Evolutionary conservation across 2,329 filamentous ascomycete species (phyloP).

Genomic region (Plenodomus biglobosus): DNA sequence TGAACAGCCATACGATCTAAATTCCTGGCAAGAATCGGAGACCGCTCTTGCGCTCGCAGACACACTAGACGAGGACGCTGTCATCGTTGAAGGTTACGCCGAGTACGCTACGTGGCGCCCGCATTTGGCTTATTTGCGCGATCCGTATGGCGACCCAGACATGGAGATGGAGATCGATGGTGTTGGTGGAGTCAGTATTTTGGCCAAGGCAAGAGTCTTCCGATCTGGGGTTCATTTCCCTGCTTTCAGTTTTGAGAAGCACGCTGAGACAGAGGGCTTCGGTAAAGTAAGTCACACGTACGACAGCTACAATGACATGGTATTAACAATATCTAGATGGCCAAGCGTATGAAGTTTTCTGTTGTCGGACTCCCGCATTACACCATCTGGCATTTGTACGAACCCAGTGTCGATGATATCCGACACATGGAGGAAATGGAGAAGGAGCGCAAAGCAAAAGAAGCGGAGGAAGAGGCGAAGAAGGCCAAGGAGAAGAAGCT

Average conservation of each 20-base stretch:
- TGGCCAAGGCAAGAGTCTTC: slow-evolving; percentile 95
- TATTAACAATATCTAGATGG: slow-evolving; percentile 68
- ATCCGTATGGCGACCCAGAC: slow-evolving; percentile 95
- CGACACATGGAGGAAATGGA: slow-evolving; percentile 99
- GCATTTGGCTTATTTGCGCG: slow-evolving; percentile 92
- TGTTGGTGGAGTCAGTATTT: slow-evolving; percentile 93
- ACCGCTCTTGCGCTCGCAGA: slow-evolving; percentile 92
- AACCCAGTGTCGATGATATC: slow-evolving; percentile 96
- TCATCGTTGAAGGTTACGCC: slow-evolving; percentile 98
- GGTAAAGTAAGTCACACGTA: slow-evolving; percentile 71
- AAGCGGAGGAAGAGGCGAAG: slow-evolving; percentile 76
- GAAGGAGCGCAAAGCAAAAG: slow-evolving; percentile 74
- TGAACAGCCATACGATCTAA: slow-evolving; percentile 96
- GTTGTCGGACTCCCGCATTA: slow-evolving; percentile 96
- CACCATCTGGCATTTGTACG: slow-evolving; percentile 99
- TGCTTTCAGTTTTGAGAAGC: slow-evolving; percentile 97
- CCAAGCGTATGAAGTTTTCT: slow-evolving; percentile 91
- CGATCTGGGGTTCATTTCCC: slow-evolving; percentile 94
- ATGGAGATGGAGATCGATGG: slow-evolving; percentile 99
- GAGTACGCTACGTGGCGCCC: slow-evolving; percentile 99
- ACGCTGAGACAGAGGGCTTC: slow-evolving; percentile 97
- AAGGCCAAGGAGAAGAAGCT: slow-evolving; percentile 74
- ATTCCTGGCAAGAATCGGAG: slow-evolving; percentile 99
- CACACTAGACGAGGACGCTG: slow-evolving; percentile 93
- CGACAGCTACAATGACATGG: not conserved